A percentile compares a stretch with the other conserved stretches of the same genome.
These are phyloP conservation scores for Nepenthes alata DNA, from an alignment of 179 eudicot genomes.

Conservation along the genomic window DNA sequence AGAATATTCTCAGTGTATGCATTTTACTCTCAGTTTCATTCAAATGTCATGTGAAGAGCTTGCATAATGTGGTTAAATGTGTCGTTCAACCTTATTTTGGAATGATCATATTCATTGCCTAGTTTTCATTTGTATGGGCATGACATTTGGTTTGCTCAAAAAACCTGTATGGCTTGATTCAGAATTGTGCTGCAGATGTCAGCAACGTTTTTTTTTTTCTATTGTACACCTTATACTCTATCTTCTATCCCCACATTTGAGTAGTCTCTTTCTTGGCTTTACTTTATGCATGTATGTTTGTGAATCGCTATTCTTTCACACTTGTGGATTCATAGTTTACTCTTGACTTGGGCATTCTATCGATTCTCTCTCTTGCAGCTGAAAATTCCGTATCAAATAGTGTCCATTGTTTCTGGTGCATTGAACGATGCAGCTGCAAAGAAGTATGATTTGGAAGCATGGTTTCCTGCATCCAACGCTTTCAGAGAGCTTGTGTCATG, in stretches of 20 bases:
- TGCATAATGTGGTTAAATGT: background rate
- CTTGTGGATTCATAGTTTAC: too few relatives aligned
- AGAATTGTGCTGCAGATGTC: too few relatives aligned
- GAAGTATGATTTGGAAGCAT: slow-evolving; percentile 83
- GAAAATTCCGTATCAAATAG: slow-evolving; percentile 70
- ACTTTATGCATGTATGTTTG: background rate
- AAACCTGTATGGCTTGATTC: too few relatives aligned
- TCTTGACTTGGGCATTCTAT: background rate
- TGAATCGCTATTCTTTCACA: background rate
- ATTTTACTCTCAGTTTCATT: background rate
- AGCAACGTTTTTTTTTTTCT: too few relatives aligned
- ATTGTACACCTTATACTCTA: too few relatives aligned
- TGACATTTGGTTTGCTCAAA: background rate
- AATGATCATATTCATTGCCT: background rate
- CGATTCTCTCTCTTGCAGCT: slow-evolving; percentile 36
- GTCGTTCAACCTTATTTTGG: background rate
- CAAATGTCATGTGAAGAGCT: background rate
- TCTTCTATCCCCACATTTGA: too few relatives aligned
- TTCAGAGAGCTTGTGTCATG: slow-evolving; percentile 87
- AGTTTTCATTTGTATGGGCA: background rate
- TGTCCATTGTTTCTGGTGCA: slow-evolving; percentile 81
- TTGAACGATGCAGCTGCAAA: slow-evolving; percentile 90
- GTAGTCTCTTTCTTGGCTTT: background rate
- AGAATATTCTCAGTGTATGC: background rate
- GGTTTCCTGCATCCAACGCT: slow-evolving; percentile 80